phyloP scores from a whole-genome alignment of 345 rosid genomes.

The Citrus glauca region DNA sequence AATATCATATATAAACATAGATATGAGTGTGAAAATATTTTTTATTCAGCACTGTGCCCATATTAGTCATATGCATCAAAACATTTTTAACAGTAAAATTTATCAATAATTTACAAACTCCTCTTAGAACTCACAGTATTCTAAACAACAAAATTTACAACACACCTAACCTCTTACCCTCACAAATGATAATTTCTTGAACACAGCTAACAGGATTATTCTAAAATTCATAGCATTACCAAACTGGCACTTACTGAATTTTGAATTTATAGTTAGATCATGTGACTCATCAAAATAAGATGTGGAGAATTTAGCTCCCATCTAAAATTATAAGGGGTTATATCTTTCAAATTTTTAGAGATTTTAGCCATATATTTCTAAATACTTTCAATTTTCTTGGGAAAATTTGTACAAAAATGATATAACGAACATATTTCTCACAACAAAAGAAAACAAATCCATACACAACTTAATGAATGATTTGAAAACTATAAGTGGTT shows the following conservation, averaged over 20 bases:
- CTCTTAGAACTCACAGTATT: background rate
- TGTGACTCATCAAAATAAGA: background rate
- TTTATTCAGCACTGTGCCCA: too few species aligned
- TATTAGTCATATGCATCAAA: too few species aligned
- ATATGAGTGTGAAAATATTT: too few species aligned
- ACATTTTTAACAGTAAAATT: background rate
- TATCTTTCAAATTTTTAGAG: background rate
- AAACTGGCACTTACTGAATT: background rate
- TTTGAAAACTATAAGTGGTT: background rate
- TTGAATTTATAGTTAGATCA: background rate
- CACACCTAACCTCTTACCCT: background rate
- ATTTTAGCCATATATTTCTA: background rate
- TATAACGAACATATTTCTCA: background rate
- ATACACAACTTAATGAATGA: too few species aligned
- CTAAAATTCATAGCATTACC: background rate
- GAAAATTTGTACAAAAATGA: background rate
- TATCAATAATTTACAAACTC: background rate
- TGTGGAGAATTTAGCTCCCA: background rate
- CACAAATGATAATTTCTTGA: background rate
- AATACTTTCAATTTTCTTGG: background rate
- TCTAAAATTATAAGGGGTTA: background rate
- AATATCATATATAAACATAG: too few species aligned
- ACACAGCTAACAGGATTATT: background rate
- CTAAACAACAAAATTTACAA: background rate
- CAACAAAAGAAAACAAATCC: background rate